Evolutionary conservation across 2,329 filamentous ascomycete species (phyloP).

Genomic region (Beauveria brongniartii): DNA sequence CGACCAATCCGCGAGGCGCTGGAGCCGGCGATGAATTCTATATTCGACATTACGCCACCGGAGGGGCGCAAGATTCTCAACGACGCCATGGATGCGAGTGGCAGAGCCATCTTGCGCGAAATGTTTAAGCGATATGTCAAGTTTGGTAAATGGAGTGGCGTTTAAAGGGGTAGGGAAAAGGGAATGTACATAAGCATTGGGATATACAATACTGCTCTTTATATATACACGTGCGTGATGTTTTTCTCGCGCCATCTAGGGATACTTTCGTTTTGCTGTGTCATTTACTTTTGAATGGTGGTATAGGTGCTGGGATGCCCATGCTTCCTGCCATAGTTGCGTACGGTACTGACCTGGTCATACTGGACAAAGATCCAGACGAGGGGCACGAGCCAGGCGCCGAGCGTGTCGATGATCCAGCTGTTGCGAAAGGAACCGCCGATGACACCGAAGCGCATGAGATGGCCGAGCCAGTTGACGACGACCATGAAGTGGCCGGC

Average conservation of each 20-base stretch:
- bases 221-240: conserved; percentile 5
- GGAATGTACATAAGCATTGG: conserved; percentile 8
- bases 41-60: conserved; percentile 49
- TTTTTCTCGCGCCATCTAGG: background rate
- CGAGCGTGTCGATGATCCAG: conserved; percentile 50
- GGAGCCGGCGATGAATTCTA: conserved; percentile 48
- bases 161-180: conserved; percentile 28
- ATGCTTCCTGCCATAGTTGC: conserved; percentile 46
- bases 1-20: conserved; percentile 45
- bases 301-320: conserved; percentile 48
- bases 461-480: conserved; percentile 60
- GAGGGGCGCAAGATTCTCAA: conserved; percentile 49
- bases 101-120: conserved; percentile 49
- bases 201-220: conserved; percentile 3
- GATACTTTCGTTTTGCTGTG: conserved; percentile 14
- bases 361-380: conserved; percentile 51
- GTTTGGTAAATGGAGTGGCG: conserved; percentile 57
- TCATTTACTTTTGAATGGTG: conserved; percentile 18
- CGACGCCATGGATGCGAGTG: conserved; percentile 51
- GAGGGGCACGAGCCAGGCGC: conserved; percentile 44
- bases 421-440: conserved; percentile 51
- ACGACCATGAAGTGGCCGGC: conserved; percentile 72
- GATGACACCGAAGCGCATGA: conserved; percentile 58
- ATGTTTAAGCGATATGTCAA: conserved; percentile 52
- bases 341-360: conserved; percentile 51